Base-by-base conservation (phyloP, 192 early-diverging fungal species). In the Entophlyctis helioformis region DNA sequence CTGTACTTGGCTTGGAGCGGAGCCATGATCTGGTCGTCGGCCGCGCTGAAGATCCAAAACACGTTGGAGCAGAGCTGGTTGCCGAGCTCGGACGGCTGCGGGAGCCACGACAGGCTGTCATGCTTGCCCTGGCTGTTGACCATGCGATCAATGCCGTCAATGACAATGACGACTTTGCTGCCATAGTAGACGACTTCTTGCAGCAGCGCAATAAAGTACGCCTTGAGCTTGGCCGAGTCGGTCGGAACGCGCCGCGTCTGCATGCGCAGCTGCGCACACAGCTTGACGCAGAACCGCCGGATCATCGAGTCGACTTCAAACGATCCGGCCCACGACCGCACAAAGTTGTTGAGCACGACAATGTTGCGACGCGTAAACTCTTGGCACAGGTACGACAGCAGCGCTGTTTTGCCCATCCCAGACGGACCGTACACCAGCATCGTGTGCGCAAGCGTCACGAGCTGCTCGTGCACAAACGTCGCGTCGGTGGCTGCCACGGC, bases 131-230 rank as follows among this genome's bases (percentile, higher is more conserved):
- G 22, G 24, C 39, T 19, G 43, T 19, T 24, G 19, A 2, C n/a
- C 11, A 51, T 11, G 10, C 39, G 21, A 38, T 51, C 49, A 9
- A 51, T 18, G 9, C 41, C 49, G 6, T 51, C 49, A 15, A 51
- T 28, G 10, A 51, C 13, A 27, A 51, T 42, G 1, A 43, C 18
- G 7, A 51, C 25, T 2, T 51, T 51, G 13, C 8, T 10, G 12
- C 39, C 49, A 11, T 11, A 13, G 16, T 24, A 15, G 9, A 38
- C 49, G 6, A 3, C 49, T 12, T 53, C 28, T 26, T 5, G 46
- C 20, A 54, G 22, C 32, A 1, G 24, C n/a, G n/a, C n/a, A n/a
- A n/a, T n/a, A n/a, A n/a, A n/a, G n/a, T n/a, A n/a, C n/a, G n/a
- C n/a, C n/a, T n/a, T 24, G 1, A 23, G 19, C 1, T 36, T 15